Evolutionary conservation across 2,329 filamentous ascomycete genomes (phyloP).

Genomic region (Aspergillus piperis): DNA sequence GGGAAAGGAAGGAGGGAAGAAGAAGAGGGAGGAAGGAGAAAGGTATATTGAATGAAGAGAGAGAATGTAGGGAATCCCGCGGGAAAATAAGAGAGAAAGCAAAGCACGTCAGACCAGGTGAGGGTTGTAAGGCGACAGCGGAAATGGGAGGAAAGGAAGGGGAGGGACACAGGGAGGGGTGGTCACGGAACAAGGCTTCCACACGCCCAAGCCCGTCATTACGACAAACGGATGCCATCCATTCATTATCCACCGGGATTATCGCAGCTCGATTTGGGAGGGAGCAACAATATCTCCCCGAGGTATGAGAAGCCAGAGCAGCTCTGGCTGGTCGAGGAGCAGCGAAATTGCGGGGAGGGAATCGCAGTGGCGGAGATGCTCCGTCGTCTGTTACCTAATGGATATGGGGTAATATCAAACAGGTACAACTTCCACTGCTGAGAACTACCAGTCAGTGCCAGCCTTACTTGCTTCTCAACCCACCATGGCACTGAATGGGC

Average conservation of each 20-base stretch:
- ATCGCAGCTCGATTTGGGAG: background rate
- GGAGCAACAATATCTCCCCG: background rate
- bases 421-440: background rate
- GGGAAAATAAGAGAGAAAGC: constrained; percentile 3
- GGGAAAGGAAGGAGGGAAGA: background rate
- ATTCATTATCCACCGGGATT: background rate
- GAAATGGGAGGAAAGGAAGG: background rate
- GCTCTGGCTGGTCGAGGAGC: background rate
- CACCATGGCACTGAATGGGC: background rate
- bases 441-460: background rate
- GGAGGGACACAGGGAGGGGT: background rate
- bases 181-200: background rate
- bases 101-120: background rate
- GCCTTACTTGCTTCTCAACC: background rate
- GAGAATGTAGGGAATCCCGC: background rate
- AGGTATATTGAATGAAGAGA: background rate
- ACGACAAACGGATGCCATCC: background rate
- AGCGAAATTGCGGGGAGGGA: constrained; percentile 3
- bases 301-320: background rate
- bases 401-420: constrained; percentile 23
- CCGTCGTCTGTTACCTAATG: constrained; percentile 26
- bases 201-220: background rate
- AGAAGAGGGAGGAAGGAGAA: background rate
- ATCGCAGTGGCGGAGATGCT: constrained; percentile 5
- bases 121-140: background rate